Conservation (phyloP, 768 basidiomycete species). For the Leccinum imitatum region DNA sequence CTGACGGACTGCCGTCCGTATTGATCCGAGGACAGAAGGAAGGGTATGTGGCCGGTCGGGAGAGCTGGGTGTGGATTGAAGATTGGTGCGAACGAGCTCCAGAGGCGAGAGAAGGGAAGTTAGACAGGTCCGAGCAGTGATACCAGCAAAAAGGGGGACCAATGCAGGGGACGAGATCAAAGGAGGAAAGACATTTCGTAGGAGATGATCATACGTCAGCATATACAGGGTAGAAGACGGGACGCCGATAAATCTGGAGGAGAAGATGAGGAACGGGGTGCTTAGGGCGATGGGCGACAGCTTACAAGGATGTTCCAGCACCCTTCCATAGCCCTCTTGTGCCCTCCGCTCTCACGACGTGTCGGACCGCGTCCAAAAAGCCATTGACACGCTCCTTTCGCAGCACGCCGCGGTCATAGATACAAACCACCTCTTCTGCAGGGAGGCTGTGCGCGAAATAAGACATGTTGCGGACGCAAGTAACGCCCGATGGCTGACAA, state of each 20-base stretch:
- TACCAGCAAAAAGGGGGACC: conserved; percentile 78
- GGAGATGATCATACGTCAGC: conserved; percentile 90
- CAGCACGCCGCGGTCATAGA: conserved; percentile 75
- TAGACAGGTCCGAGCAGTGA: conserved; percentile 76
- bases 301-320: conserved; percentile 85
- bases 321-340: conserved; percentile 92
- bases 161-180: conserved; percentile 52
- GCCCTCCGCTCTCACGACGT: conserved; percentile 82
- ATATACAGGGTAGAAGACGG: conserved; percentile 94
- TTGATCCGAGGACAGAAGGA: conserved; percentile 64
- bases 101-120: conserved; percentile 82
- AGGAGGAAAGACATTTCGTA: conserved; percentile 59
- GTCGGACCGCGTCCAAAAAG: conserved; percentile 79
- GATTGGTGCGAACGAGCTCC: conserved; percentile 90
- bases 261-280: conserved; percentile 9
- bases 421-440: conserved; percentile 67
- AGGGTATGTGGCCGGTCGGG: conserved; percentile 74
- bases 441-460: conserved; percentile 59
- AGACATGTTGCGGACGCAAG: conserved; percentile 77
- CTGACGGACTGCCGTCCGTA: conserved; percentile 56
- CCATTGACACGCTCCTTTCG: conserved; percentile 75
- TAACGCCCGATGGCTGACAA: conserved; percentile 57
- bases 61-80: conserved; percentile 82
- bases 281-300: not conserved
- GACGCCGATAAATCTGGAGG: conserved; percentile 76